phyloP scores from a whole-genome alignment of 208 protist species.

The Acanthamoeba quina region DNA sequence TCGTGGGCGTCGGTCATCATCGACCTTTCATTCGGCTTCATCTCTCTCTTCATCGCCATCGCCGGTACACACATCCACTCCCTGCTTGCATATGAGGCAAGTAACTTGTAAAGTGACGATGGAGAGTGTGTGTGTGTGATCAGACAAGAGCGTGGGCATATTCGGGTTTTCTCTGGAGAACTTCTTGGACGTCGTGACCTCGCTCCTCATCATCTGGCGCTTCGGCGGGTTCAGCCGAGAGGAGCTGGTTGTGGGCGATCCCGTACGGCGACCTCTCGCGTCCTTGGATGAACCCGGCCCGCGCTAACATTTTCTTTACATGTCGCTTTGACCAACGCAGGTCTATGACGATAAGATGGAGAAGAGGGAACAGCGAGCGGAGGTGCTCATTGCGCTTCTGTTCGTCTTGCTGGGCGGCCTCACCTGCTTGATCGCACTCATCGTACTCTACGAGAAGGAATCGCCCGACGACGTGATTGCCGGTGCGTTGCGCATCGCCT shows the following conservation, averaged over 20 bases:
- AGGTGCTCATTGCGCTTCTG: conserved; percentile 33
- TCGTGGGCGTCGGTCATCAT: conserved; percentile 8
- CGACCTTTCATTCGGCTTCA: conserved; percentile 17
- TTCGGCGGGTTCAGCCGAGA: conserved; percentile 14
- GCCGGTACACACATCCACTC: not conserved
- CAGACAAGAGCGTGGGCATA: conserved; percentile 29
- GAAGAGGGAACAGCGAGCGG: conserved; percentile 10
- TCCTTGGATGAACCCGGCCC: not conserved
- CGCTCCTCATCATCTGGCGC: conserved; percentile 60
- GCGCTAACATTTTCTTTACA: not conserved
- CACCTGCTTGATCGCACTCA: conserved; percentile 29
- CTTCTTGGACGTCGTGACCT: conserved; percentile 32
- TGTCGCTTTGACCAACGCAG: not conserved
- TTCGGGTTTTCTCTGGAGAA: conserved; percentile 29
- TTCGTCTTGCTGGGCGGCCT: conserved; percentile 40
- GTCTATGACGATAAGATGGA: conserved; percentile 44
- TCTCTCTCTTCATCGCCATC: conserved; percentile 3
- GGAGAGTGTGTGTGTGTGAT: not conserved
- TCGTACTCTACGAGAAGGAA: conserved; percentile 61
- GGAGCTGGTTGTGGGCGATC: conserved; percentile 18
- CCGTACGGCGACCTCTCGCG: not conserved
- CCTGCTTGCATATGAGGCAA: not conserved
- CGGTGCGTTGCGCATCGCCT: not conserved
- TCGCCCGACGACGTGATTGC: conserved; percentile 46
- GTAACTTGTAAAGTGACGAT: not conserved